Evolutionary conservation across 768 basidiomycete species (phyloP), one percentile per base, ranked within the genome.

Genomic region (Stropharia rugosoannulata): DNA sequence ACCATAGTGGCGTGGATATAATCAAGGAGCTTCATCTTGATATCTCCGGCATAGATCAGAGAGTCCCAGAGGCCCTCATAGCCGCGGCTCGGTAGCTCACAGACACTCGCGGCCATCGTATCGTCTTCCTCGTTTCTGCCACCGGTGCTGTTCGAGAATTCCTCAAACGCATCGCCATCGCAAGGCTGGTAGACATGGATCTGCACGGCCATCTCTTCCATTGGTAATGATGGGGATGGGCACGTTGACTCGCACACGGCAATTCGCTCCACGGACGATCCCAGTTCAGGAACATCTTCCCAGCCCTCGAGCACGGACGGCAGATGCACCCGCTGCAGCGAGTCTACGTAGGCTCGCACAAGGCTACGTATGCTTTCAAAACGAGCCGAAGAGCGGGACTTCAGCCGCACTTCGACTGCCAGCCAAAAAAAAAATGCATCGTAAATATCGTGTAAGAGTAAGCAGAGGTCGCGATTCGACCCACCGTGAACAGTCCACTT

Each of bases 51-150:
- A 69, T 96, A 99, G 66, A 98, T 89, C 62, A 99, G 69, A 46
- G 88, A 90, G 49, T 89, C 89, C 97, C 97, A 98, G 13, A 98
- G 73, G 1, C 96, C 95, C 57, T 98, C 96, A 79, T 91, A 87
- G 39, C 78, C 81, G 59, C 78, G 70, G 58, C 87, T 89, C 1
- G 97, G 97, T 44, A 99, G 79, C 52, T 95, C 90, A 67, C 90
- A 90, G 16, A 98, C 87, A 55, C 83, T 90, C 1, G 95, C 97
- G 10, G 96, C 93, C 75, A 89, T 89, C 0, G 93, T 85, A 49
- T 86, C 84, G 57, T 88, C 85, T 42, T 86, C 90, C 18, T 89
- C 89, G 27, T 80, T 79, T 48, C 75, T 71, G 65, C 74, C 52
- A 64, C 80, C 57, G n/a, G 76, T 67, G 66, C 75, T 75, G 41